Evolutionary conservation across 352 stramenopile genomes (phyloP), one percentile per base, ranked within the genome.

Genomic region (Achlya hypogyna): DNA sequence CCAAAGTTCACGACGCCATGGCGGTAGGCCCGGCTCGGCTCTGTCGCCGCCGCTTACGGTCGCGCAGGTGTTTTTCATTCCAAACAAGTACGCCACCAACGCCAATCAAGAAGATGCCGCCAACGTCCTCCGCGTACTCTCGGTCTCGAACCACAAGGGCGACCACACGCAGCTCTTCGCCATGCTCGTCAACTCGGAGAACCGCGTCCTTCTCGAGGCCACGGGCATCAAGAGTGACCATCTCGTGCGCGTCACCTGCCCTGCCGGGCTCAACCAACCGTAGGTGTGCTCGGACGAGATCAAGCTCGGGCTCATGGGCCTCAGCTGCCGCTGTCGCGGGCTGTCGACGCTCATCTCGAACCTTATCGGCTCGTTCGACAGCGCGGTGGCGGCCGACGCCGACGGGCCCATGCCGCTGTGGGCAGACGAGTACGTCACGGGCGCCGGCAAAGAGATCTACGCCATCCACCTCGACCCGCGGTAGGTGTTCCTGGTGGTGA

Each of bases 291-390:
- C 81, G 0, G 84, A 95, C 38, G 79, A 90, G 51, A 76, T 93
- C n/a, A 78, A 84, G 0, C 72, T 93, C 5, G 86, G 86, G 2
- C 74, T 95, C 25, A 92, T 95, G 86, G 86, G 84, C 10, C 75
- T 95, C 0, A 95, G 84, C 54, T 95, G 86, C 53, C 76, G 86
- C 5, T 95, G 86, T 20, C 82, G 80, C 0, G 86, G 86, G 0
- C 72, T 95, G 2, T 95, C 84, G 25, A 95, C 86, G 8, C 74
- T 95, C 0, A 76, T 95, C 12, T 91, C 86, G 1, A 95, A 95
- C 53, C 69, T 95, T 28, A 88, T 95, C 34, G 88, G 63, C 4
- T 63, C 52, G 14, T 63, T 70, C 22, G 63, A 70, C 63, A 56
- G 49, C 49, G 51, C 34, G 47, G 10, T 28, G 1, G 32, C 51